A percentile compares a stretch with the other conserved stretches of the same genome.
phyloP scores from a whole-genome alignment of 306 rosid species.

The Acacia acuminata region DNA sequence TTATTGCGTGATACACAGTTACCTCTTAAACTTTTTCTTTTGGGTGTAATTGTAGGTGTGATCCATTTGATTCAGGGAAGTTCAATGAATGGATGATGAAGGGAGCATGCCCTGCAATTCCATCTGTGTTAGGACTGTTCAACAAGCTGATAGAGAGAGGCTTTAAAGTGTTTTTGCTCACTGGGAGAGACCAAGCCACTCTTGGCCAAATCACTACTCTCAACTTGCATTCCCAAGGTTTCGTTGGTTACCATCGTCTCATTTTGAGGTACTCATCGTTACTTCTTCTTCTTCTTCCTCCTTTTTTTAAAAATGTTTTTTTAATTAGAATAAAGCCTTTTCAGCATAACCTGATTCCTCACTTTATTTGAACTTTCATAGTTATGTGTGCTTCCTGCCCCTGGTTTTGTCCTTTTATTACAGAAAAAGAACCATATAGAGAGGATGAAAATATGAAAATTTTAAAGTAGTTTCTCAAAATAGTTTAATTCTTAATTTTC shows the following conservation, averaged over 20 bases:
- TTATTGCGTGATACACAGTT: too few relatives aligned
- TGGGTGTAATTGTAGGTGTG: slow-evolving; percentile 50
- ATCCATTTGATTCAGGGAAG: slow-evolving; percentile 70
- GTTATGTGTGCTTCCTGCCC: not conserved
- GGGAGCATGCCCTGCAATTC: slow-evolving; percentile 66
- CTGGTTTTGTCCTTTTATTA: not conserved
- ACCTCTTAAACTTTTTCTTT: too few relatives aligned
- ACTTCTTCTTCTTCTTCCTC: too few relatives aligned
- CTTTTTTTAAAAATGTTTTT: too few relatives aligned
- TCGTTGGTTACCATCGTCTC: slow-evolving; percentile 63
- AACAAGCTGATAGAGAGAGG: slow-evolving; percentile 44
- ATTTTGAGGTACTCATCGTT: slow-evolving; percentile 32
- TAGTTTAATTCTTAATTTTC: too few relatives aligned
- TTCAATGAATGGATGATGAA: slow-evolving; percentile 74
- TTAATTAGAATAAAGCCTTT: not conserved
- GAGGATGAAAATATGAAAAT: too few relatives aligned
- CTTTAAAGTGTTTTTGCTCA: slow-evolving; percentile 70
- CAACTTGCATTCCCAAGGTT: slow-evolving; percentile 74
- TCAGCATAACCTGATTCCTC: not conserved
- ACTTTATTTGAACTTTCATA: not conserved
- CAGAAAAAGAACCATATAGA: too few relatives aligned
- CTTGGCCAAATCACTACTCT: slow-evolving; percentile 49
- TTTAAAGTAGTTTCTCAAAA: too few relatives aligned
- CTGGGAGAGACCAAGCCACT: slow-evolving; percentile 72
- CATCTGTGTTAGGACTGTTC: slow-evolving; percentile 42